Evolutionary conservation across 495 filamentous ascomycete species (phyloP).

Genomic region (Acidiella bohemica): DNA sequence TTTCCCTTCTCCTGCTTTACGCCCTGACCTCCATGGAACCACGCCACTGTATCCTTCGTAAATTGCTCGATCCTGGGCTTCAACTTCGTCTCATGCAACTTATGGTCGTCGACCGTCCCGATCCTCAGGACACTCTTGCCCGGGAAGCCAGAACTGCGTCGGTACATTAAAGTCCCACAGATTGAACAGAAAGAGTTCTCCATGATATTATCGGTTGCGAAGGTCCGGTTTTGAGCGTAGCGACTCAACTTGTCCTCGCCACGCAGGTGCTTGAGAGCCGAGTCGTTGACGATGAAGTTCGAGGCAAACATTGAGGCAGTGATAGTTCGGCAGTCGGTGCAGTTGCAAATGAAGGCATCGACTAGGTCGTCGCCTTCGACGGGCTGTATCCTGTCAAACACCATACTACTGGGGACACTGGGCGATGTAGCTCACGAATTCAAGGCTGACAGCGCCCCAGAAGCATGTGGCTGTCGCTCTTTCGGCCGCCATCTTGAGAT

Average conservation of each 20-base stretch:
- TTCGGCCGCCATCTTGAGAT: background rate
- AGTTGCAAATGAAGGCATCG: constrained; percentile 43
- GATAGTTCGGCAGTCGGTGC: constrained; percentile 43
- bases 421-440: too few species aligned
- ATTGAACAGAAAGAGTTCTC: constrained; percentile 41
- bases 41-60: constrained; percentile 27
- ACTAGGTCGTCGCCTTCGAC: constrained; percentile 32
- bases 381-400: too few species aligned
- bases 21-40: constrained; percentile 22
- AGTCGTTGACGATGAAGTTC: constrained; percentile 37
- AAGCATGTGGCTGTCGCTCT: constrained; percentile 41
- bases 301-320: constrained; percentile 46
- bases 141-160: constrained; percentile 28
- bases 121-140: constrained; percentile 35
- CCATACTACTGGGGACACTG: too few species aligned
- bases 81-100: constrained; percentile 38
- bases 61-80: constrained; percentile 35
- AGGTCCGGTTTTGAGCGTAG: constrained; percentile 31
- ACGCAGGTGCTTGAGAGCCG: constrained; percentile 33
- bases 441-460: constrained; percentile 42
- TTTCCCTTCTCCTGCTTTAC: background rate
- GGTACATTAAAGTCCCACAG: constrained; percentile 44
- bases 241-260: constrained; percentile 34
- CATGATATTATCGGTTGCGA: constrained; percentile 32
- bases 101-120: constrained; percentile 44